Base-by-base conservation (phyloP, 1,284 basidiomycete genomes). In the Heterobasidion occidentale region DNA sequence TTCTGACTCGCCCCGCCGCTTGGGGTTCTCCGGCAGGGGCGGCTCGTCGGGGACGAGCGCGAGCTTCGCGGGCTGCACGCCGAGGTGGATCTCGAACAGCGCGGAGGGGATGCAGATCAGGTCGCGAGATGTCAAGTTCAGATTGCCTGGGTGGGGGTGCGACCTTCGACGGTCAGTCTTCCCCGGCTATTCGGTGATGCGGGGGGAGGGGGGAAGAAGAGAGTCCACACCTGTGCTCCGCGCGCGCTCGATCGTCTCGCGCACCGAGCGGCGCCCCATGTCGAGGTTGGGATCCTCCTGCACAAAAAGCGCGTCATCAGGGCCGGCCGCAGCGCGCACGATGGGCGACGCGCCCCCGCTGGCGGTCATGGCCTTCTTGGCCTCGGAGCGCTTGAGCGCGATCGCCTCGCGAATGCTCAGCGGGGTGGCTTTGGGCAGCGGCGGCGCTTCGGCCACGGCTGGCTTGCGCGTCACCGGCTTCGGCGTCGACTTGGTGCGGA, bases 11-110 rank as follows among this genome's bases (percentile, higher is more conserved):
- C 58, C 46, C 64, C 65, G 58, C 70, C 54, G 54, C 75, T 74
- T 9, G 68, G 64, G 46, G 70, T 65, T 60, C 11, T 63, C 67
- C 19, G 67, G 79, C 46, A 85, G 70, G 3, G 75, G 72, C 3
- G 83, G 83, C 62, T 89, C 86, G 49, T 80, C 74, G 9, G 78
- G 74, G 8, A 86, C 83, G 7, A 78, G 81, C 65, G 79, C 78
- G 34, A 91, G 71, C 17, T 76, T 75, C 51, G 83, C 81, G 1
- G 88, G 84, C 7, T 74, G 87, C 53, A 92, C 71, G 12, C 81
- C 83, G 20, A 92, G 75, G 68, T 91, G 90, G 3, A 88, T 78
- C 63, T 90, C 86, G 64, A 89, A 92, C n/a, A 92, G 72, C 2
- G 80, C 84, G 11, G 86, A 86, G 4, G 89, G 90, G 15, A 91